These are phyloP conservation scores for Trypanosoma boissoni DNA, from an alignment of 208 protist genomes.

Conservation along the genomic window DNA sequence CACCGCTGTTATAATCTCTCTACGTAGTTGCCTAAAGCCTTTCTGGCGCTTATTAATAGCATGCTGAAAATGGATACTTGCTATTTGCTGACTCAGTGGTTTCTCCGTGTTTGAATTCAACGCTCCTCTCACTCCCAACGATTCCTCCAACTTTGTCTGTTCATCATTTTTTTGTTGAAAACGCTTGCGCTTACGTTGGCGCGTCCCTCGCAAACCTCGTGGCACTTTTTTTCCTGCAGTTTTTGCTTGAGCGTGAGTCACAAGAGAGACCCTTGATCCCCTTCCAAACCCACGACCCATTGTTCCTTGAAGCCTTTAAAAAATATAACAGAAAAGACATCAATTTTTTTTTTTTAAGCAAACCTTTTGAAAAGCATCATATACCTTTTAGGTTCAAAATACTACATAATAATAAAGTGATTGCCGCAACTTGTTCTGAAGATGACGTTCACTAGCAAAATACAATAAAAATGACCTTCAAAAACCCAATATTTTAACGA, in stretches of 20 bases:
- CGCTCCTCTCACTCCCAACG: constrained; percentile 42
- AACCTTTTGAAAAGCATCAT: neutral
- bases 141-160: constrained; percentile 62
- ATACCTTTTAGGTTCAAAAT: neutral
- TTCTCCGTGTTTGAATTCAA: constrained; percentile 36
- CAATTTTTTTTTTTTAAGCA: neutral
- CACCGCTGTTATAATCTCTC: constrained; percentile 71
- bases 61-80: constrained; percentile 67
- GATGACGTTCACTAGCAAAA: no score
- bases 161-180: constrained; percentile 44
- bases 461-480: no score
- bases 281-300: constrained; percentile 87
- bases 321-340: neutral
- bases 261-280: constrained; percentile 79
- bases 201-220: constrained; percentile 59
- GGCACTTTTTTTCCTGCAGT: constrained; percentile 73
- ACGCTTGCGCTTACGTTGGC: constrained; percentile 63
- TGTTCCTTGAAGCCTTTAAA: neutral
- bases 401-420: neutral
- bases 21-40: constrained; percentile 61
- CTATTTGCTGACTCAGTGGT: constrained; percentile 73
- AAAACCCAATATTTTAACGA: no score
- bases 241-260: constrained; percentile 73
- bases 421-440: neutral
- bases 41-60: constrained; percentile 78